Conservation (phyloP, 2,329 filamentous ascomycete genomes). For the Corniculantispora saksenae region DNA sequence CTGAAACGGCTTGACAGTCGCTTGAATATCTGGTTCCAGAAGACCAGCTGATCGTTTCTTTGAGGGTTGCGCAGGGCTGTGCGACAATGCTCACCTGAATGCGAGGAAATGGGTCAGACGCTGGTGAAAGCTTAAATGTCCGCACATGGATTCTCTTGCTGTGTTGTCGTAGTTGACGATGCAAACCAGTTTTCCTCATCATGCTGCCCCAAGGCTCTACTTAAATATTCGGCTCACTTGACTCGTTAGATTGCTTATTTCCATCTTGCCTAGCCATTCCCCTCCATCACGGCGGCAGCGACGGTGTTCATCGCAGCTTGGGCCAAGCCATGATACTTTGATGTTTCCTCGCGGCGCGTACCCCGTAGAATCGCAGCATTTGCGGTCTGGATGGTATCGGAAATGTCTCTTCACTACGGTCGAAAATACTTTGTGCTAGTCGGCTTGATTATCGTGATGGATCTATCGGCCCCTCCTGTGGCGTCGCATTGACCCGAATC, state of each 20-base stretch:
- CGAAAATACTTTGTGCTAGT: neutral
- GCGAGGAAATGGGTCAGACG: slow-evolving; percentile 4
- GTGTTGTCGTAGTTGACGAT: neutral
- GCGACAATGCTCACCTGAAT: neutral
- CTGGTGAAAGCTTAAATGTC: neutral
- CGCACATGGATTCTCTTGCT: neutral
- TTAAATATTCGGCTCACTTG: slow-evolving; percentile 2
- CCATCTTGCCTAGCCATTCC: neutral
- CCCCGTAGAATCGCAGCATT: neutral
- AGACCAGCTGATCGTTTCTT: neutral
- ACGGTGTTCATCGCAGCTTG: neutral
- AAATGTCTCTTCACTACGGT: neutral
- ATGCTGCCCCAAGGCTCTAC: neutral
- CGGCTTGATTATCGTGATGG: neutral
- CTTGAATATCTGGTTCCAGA: neutral
- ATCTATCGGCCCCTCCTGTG: slow-evolving; percentile 1
- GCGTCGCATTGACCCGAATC: neutral
- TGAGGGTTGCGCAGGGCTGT: neutral
- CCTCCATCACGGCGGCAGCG: slow-evolving; percentile 2
- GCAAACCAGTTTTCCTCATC: neutral
- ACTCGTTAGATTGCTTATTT: neutral
- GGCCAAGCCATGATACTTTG: neutral
- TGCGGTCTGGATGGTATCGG: neutral
- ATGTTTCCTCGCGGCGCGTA: slow-evolving; percentile 8
- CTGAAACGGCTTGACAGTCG: neutral